phyloP scores from a whole-genome alignment of 106 monocot genomes.

The Phalaenopsis equestris region DNA sequence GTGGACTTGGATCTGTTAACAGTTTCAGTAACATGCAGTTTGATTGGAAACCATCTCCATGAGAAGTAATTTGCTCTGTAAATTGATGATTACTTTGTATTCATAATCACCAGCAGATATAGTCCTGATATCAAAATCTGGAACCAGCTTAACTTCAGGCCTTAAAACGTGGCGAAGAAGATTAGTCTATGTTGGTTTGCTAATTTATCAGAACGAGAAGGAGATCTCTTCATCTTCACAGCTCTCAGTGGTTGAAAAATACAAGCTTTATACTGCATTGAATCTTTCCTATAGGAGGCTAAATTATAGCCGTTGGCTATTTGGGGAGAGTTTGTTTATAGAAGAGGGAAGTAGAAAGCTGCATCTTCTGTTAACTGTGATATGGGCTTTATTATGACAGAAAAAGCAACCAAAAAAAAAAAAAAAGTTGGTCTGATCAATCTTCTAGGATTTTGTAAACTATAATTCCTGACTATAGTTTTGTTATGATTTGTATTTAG shows the following conservation, averaged over 20 bases:
- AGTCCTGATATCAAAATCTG: neutral
- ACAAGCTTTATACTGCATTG: neutral
- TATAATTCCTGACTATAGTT: neutral
- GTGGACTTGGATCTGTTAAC: constrained; percentile 34
- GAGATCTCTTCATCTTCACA: neutral
- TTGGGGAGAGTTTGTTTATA: neutral
- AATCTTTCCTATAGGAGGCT: neutral
- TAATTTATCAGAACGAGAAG: constrained; percentile 1
- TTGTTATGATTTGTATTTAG: constrained; percentile 3
- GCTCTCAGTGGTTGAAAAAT: neutral
- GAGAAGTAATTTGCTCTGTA: neutral
- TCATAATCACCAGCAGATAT: too few species aligned
- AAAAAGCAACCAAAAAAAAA: neutral
- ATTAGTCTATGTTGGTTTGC: neutral
- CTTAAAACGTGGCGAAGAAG: neutral
- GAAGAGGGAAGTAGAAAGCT: neutral
- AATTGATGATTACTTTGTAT: neutral
- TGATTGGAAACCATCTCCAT: constrained; percentile 57
- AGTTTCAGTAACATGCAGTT: constrained; percentile 66
- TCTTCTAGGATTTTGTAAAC: constrained; percentile 4
- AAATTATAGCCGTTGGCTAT: neutral
- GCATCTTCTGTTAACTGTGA: neutral
- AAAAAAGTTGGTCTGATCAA: neutral
- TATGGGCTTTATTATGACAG: neutral
- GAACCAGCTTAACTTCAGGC: neutral